Conservation (phyloP, 805 yeast species). For the Candida hungchunana region DNA sequence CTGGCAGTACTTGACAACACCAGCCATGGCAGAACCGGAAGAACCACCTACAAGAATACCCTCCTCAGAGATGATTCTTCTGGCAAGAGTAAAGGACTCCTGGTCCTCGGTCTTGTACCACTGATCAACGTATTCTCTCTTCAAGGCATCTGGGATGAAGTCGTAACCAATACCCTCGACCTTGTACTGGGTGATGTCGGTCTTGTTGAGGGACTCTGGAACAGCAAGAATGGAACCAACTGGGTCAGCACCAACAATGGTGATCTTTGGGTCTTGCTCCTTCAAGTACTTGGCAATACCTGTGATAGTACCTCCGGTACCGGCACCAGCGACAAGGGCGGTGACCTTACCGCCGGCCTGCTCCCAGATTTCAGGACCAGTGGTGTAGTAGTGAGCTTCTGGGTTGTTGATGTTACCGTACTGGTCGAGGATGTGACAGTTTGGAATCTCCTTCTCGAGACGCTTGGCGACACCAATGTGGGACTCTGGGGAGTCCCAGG, state of each 20-base stretch:
- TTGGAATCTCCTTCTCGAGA: slow-evolving; percentile 77
- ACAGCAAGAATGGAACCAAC: slow-evolving; percentile 79
- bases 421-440: slow-evolving; percentile 81
- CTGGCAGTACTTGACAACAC: slow-evolving; percentile 65
- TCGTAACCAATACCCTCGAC: slow-evolving; percentile 93
- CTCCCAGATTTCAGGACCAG: slow-evolving; percentile 82
- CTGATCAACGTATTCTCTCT: slow-evolving; percentile 59
- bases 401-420: slow-evolving; percentile 78
- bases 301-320: slow-evolving; percentile 89
- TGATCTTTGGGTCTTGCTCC: slow-evolving; percentile 58
- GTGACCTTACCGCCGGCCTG: slow-evolving; percentile 69
- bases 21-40: slow-evolving; percentile 79
- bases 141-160: slow-evolving; percentile 77
- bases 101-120: slow-evolving; percentile 88
- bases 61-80: slow-evolving; percentile 79
- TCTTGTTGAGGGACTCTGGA: slow-evolving; percentile 66
- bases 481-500: slow-evolving; percentile 89
- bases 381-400: slow-evolving; percentile 76
- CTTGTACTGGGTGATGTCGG: slow-evolving; percentile 53
- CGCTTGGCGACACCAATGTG: slow-evolving; percentile 85
- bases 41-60: slow-evolving; percentile 91
- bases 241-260: slow-evolving; percentile 81
- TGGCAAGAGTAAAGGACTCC: slow-evolving; percentile 73
- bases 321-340: slow-evolving; percentile 86
- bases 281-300: slow-evolving; percentile 78